A percentile compares a stretch with the other conserved stretches of the same genome.
These are phyloP conservation scores for Zygotorulaspora mrakii DNA, from an alignment of 1,139 yeast species.

Conservation along the genomic window DNA sequence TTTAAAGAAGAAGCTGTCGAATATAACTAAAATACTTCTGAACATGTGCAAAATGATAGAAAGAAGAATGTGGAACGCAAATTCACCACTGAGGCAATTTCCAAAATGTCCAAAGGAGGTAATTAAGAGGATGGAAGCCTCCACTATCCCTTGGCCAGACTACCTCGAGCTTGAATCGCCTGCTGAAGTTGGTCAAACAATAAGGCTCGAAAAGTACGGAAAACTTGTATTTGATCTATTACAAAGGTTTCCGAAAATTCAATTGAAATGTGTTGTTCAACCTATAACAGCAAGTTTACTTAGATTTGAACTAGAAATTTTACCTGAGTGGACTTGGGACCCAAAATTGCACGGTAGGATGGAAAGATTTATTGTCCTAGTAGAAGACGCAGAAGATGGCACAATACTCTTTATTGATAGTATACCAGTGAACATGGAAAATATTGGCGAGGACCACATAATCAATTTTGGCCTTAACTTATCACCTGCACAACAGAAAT, in stretches of 20 bases:
- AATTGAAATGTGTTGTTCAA: slow-evolving; percentile 57
- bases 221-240: slow-evolving; percentile 57
- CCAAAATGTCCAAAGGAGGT: slow-evolving; percentile 63
- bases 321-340: slow-evolving; percentile 81
- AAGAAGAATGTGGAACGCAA: slow-evolving; percentile 76
- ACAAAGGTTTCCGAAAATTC: slow-evolving; percentile 66
- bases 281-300: slow-evolving; percentile 72
- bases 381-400: slow-evolving; percentile 86
- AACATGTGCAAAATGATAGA: slow-evolving; percentile 79
- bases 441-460: slow-evolving; percentile 51
- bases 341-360: slow-evolving; percentile 53
- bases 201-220: slow-evolving; percentile 68
- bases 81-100: slow-evolving; percentile 85
- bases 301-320: slow-evolving; percentile 60
- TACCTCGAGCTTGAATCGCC: slow-evolving; percentile 56
- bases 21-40: slow-evolving; percentile 53
- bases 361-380: slow-evolving; percentile 64
- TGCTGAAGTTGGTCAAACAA: slow-evolving; percentile 76
- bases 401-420: slow-evolving; percentile 57
- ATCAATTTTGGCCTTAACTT: slow-evolving; percentile 63
- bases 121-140: slow-evolving; percentile 69
- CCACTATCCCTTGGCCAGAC: slow-evolving; percentile 78
- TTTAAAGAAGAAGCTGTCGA: slow-evolving; percentile 68
- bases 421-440: slow-evolving; percentile 49
- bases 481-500: slow-evolving; percentile 39